Percentiles rank a stretch among this genome's conserved stretches.
These are phyloP conservation scores for Lachancea fermentati DNA, from an alignment of 805 yeast genomes.

Conservation along the genomic window DNA sequence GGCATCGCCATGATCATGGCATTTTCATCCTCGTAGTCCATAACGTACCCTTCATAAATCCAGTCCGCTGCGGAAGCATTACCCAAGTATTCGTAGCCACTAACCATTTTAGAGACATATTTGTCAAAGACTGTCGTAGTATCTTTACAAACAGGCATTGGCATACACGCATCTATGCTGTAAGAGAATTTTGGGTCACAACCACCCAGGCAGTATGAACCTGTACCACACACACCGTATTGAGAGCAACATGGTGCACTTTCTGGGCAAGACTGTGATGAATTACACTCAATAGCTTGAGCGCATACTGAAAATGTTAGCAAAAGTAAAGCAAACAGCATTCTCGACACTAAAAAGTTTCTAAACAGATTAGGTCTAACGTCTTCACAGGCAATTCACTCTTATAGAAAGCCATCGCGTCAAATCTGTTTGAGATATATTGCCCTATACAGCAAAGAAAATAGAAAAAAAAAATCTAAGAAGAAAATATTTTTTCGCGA, in stretches of 20 bases:
- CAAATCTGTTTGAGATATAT: too few species aligned
- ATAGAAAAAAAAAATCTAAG: not conserved
- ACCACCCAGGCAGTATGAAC: slow-evolving; percentile 71
- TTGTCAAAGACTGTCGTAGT: slow-evolving; percentile 39
- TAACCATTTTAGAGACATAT: slow-evolving; percentile 30
- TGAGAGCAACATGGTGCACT: slow-evolving; percentile 80
- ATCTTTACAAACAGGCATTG: slow-evolving; percentile 70
- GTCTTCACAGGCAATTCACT: too few species aligned
- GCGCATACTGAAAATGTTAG: slow-evolving; percentile 1
- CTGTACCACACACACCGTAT: slow-evolving; percentile 76
- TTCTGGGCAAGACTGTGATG: slow-evolving; percentile 62
- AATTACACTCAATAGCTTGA: slow-evolving; percentile 40
- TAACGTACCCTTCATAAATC: slow-evolving; percentile 55
- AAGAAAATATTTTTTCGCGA: slow-evolving; percentile 1
- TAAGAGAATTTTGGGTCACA: slow-evolving; percentile 72
- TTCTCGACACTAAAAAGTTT: slow-evolving; percentile 1
- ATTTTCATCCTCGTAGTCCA: slow-evolving; percentile 45
- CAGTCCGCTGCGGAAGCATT: slow-evolving; percentile 63
- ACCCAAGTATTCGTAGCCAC: slow-evolving; percentile 52
- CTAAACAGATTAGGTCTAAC: too few species aligned
- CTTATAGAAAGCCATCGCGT: too few species aligned
- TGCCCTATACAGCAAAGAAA: not conserved
- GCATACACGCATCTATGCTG: slow-evolving; percentile 67
- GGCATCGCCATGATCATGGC: slow-evolving; percentile 74
- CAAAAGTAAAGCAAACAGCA: slow-evolving; percentile 2